Percentiles rank a stretch among this genome's conserved stretches.
Conservation (phyloP, 495 filamentous ascomycete genomes). For the Podospora tetraspora region DNA sequence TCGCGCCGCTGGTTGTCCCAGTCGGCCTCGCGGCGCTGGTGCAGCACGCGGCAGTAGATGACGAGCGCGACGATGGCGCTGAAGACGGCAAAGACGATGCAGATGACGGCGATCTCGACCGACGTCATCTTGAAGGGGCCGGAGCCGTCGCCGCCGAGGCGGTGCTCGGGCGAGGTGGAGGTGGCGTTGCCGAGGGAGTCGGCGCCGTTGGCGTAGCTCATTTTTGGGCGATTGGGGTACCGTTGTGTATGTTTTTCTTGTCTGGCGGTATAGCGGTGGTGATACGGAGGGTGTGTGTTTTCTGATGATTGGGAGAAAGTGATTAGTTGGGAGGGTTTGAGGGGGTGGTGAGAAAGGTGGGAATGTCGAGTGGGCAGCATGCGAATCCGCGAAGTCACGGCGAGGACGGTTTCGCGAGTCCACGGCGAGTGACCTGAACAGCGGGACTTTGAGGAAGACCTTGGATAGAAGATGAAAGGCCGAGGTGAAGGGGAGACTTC, state of each 20-base stretch:
- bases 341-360: background rate
- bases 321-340: background rate
- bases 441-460: background rate
- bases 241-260: no score
- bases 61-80: slow-evolving; percentile 12
- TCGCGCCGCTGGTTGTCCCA: slow-evolving; percentile 15
- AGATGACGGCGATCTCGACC: slow-evolving; percentile 21
- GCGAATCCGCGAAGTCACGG: background rate
- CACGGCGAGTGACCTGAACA: background rate
- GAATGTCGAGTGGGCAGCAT: no score
- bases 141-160: slow-evolving; percentile 4
- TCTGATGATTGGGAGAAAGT: background rate
- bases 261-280: background rate
- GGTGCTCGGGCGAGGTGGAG: background rate
- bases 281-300: background rate
- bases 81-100: slow-evolving; percentile 19
- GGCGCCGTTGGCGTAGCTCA: slow-evolving; percentile 16
- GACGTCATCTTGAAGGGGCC: slow-evolving; percentile 10
- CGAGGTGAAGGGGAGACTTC: background rate
- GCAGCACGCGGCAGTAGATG: slow-evolving; percentile 22
- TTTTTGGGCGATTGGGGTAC: no score
- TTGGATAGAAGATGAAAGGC: no score
- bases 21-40: slow-evolving; percentile 19
- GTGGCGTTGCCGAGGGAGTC: slow-evolving; percentile 9
- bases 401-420: no score